These are phyloP conservation scores for Petunia secreta DNA, from an alignment of 257 asterid genomes.

Conservation along the genomic window DNA sequence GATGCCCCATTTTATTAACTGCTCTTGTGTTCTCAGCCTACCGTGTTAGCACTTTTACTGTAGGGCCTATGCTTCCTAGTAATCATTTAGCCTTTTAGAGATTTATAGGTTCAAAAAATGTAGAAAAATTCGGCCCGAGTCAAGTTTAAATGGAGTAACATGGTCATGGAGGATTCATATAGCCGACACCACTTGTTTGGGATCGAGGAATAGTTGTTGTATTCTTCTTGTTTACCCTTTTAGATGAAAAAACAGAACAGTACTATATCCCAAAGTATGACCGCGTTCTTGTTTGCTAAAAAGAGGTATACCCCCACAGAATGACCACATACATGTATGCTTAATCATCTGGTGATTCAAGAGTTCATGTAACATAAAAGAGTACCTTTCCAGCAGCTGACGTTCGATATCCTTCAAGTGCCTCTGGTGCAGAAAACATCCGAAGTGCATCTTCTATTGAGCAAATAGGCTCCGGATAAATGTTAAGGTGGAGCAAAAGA, in stretches of 20 bases:
- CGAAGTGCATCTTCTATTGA: conserved; percentile 77
- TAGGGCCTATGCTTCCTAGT: too few relatives aligned
- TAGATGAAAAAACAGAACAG: neutral
- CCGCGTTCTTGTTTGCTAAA: neutral
- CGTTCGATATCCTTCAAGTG: conserved; percentile 71
- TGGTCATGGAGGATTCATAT: too few relatives aligned
- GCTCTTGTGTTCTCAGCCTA: too few relatives aligned
- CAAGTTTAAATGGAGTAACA: too few relatives aligned
- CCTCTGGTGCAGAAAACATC: conserved; percentile 77
- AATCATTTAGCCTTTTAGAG: too few relatives aligned
- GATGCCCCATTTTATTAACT: too few relatives aligned
- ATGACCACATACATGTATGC: conserved; percentile 9
- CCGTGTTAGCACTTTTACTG: too few relatives aligned
- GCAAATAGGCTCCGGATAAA: conserved; percentile 67
- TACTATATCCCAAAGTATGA: neutral
- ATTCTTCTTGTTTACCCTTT: neutral
- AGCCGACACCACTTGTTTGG: too few relatives aligned
- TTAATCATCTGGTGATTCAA: neutral
- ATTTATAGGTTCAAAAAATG: too few relatives aligned
- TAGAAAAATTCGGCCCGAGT: too few relatives aligned
- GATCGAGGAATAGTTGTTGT: neutral
- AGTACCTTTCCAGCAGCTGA: conserved; percentile 71
- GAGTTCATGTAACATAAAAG: neutral
- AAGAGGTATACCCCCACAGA: neutral
- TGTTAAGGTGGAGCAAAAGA: conserved; percentile 82